A percentile compares a stretch with the other conserved stretches of the same genome.
Evolutionary conservation across 192 early-diverging fungal species (phyloP).

Genomic region (Entomortierella parvispora): DNA sequence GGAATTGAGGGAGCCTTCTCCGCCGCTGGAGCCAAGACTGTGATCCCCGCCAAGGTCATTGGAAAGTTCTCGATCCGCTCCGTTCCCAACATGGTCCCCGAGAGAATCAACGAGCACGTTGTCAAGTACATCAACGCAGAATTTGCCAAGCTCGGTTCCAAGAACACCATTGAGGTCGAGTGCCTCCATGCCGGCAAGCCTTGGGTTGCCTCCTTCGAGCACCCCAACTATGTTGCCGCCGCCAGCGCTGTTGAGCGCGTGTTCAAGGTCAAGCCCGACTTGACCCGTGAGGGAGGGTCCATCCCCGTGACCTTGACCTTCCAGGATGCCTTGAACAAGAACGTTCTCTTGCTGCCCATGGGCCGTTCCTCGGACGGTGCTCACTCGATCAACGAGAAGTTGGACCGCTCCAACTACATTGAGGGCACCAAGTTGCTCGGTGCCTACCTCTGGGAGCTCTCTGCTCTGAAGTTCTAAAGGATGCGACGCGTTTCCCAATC

Average conservation of each 20-base stretch:
- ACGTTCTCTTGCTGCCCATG: conserved; percentile 95
- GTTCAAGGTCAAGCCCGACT: conserved; percentile 92
- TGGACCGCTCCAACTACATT: conserved; percentile 93
- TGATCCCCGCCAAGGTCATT: conserved; percentile 93
- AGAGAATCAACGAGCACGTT: conserved; percentile 79
- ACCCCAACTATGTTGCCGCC: conserved; percentile 95
- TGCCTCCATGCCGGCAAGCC: conserved; percentile 87
- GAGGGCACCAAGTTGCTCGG: conserved; percentile 95
- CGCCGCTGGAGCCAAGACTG: conserved; percentile 93
- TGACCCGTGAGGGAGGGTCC: conserved; percentile 97
- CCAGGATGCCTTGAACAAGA: conserved; percentile 93
- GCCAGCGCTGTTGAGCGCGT: conserved; percentile 91
- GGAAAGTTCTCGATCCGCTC: conserved; percentile 99
- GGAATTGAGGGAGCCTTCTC: conserved; percentile 98
- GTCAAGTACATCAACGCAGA: conserved; percentile 79
- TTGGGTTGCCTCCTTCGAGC: conserved; percentile 92
- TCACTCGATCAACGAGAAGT: conserved; percentile 97
- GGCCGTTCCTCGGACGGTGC: conserved; percentile 83
- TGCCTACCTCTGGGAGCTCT: conserved; percentile 90
- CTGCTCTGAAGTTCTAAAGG: conserved; percentile 50
- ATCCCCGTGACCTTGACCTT: conserved; percentile 98
- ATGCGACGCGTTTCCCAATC: not conserved
- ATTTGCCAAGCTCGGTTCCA: conserved; percentile 90
- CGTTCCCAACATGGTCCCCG: conserved; percentile 93
- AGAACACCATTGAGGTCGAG: conserved; percentile 82